Base-by-base conservation (phyloP, 805 yeast genomes). In the Lipomyces starkeyi region DNA sequence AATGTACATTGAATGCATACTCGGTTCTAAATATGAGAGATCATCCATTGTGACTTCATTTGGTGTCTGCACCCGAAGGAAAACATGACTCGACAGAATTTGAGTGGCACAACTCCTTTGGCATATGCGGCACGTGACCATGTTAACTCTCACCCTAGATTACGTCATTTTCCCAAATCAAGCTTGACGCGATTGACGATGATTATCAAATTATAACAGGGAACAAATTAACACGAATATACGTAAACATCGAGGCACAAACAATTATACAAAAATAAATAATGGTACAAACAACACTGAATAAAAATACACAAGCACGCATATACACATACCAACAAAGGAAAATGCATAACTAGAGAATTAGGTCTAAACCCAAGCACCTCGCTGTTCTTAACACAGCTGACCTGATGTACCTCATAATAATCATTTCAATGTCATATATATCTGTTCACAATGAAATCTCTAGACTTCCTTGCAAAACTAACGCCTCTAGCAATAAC, bases 1-100 rank as follows among this genome's bases (percentile, higher is more conserved):
- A 54, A 17, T 8, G 34, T 20, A 11, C n/a, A 34, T 13, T 34
- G 14, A 20, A 27, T 17, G 27, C 59, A 6, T 49, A 66, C 69
- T 63, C n/a, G 63, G 63, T 53, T 66, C 55, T 17, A 66, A 49
- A 43, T 66, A 66, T 43, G 22, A 9, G 7, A 59, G 49, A 47
- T 62, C 61, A 25, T 66, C 66, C 69, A 66, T 65, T 8, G 22
- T 57, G 34, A 37, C 40, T 11, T 14, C 17, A 11, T 37, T 37
- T 11, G 17, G 13, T 3, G 40, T 37, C 14, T 37, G 11, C 17
- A 13, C n/a, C 27, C 4, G 9, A 53, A 29, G n/a, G n/a, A 53
- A 53, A 20, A 20, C 54, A 49, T 49, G 8, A 49, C 20, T 8
- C 54, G n/a, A 9, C 25, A 5, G n/a, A 17, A n/a, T 49, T 49